These are phyloP conservation scores for Houttuynia cordata DNA, from an alignment of 164 flowering plant genomes.

Conservation along the genomic window DNA sequence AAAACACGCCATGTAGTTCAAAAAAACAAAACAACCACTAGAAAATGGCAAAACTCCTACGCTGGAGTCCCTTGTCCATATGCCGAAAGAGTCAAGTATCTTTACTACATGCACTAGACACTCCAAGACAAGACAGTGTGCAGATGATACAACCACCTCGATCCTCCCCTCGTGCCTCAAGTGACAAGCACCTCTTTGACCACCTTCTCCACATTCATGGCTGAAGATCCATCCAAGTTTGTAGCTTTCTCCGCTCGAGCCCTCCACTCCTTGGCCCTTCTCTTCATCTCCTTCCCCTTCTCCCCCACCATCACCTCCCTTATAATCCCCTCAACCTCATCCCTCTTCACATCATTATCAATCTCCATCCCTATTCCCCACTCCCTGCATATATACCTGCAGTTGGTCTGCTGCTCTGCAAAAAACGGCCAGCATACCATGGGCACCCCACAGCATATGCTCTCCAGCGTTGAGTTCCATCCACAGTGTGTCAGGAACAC, in stretches of 20 bases:
- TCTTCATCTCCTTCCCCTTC: conserved; percentile 7
- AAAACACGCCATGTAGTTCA: too few species aligned
- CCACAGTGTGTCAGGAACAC: conserved; percentile 12
- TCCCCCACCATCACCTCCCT: conserved; percentile 8
- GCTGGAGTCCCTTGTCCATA: too few species aligned
- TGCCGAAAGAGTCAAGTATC: too few species aligned
- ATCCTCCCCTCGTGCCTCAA: too few species aligned
- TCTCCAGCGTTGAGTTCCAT: conserved; percentile 14
- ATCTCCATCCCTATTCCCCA: conserved; percentile 11
- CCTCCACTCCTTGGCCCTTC: conserved; percentile 3
- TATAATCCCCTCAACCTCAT: conserved; percentile 4
- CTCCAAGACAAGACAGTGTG: too few species aligned
- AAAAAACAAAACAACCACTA: too few species aligned
- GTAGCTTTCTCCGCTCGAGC: conserved; percentile 1
- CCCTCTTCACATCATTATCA: conserved; percentile 6
- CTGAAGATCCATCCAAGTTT: conserved; percentile 2
- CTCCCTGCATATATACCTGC: conserved; percentile 3
- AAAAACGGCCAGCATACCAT: conserved; percentile 10
- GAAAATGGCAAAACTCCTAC: too few species aligned
- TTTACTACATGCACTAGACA: too few species aligned
- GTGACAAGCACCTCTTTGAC: conserved; percentile 1
- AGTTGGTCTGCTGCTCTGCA: conserved; percentile 8
- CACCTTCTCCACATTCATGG: background rate
- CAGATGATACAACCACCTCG: too few species aligned
- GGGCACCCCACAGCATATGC: conserved; percentile 9